Evolutionary conservation across 495 filamentous ascomycete species (phyloP), one percentile per base, ranked within the genome.

Genomic region (Hyphodiscus hymeniophilus): DNA sequence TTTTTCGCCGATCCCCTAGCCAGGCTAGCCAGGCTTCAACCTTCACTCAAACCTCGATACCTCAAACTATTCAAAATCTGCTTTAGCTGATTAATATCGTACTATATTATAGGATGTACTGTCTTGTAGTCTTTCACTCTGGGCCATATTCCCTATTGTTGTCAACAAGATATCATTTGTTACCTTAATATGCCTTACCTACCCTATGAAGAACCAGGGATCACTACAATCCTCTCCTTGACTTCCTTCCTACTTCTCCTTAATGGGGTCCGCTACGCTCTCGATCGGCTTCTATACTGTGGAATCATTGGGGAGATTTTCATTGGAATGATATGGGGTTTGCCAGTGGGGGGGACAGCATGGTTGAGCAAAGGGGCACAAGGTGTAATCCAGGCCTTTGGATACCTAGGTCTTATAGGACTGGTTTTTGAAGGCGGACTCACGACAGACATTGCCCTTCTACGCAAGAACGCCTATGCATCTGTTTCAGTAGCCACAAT

Each of bases 231-330:
- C 24, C 72, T 90, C 11, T 75, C 72, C 17, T 67, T 74, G 21
- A 62, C 80, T 0, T 80, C 82, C 0, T 82, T 89, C 51, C 67
- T 88, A 3, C 56, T 89, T 4, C 68, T 80, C 8, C 72, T 88
- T 20, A 86, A 87, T 55, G 24, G 77, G 10, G 54, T 72, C 35
- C 78, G 80, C 51, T 63, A 68, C 48, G 40, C 70, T 7, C 69
- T 89, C 12, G 78, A 89, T 57, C 72, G 32, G 24, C 50, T 79
- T 0, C 47, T 89, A 0, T 85, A 79, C 59, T 89, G 85, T 52
- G 82, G 84, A 0, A 69, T 91, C 3, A 69, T 90, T 41, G 85
- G 87, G 0, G 80, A 91, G 55, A 72, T 91, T 16, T 64, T 91
- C 15, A 61, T 89, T 21, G 87, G 87, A 22, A 70, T 86, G 3